A percentile compares a stretch with the other conserved stretches of the same genome.
Evolutionary conservation across 768 basidiomycete genomes (phyloP).

Genomic region (Lactifluus piperatus): DNA sequence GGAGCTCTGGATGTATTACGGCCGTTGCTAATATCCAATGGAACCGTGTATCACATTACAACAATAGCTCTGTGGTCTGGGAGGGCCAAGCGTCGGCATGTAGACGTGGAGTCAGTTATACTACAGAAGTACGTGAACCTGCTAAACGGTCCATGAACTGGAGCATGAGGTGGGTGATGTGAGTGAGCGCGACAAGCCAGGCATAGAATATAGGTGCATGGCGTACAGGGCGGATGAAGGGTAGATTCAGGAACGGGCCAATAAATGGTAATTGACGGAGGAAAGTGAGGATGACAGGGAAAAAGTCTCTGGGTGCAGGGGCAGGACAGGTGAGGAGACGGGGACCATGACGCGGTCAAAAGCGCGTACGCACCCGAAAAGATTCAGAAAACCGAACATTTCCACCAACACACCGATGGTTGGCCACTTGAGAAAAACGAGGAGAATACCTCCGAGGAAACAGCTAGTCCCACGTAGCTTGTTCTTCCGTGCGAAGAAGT

Average conservation of each 20-base stretch:
- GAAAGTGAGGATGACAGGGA: conserved; percentile 98
- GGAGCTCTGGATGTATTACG: background rate
- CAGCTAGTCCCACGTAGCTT: conserved; percentile 87
- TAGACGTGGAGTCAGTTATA: background rate
- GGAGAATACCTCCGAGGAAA: conserved; percentile 82
- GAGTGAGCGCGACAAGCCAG: background rate
- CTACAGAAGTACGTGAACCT: conserved; percentile 28
- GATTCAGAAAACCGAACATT: conserved; percentile 72
- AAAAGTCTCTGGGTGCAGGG: conserved; percentile 72
- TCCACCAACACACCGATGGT: conserved; percentile 91
- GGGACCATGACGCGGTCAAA: background rate
- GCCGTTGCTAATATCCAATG: background rate
- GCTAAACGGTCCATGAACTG: conserved; percentile 31
- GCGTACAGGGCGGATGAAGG: conserved; percentile 78
- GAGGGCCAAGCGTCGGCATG: background rate
- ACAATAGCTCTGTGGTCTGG: background rate
- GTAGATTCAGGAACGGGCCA: conserved; percentile 77
- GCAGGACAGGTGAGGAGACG: conserved; percentile 20
- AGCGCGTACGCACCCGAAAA: background rate
- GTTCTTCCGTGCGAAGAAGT: conserved; percentile 94
- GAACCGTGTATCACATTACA: conserved; percentile 11
- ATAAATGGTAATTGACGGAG: conserved; percentile 89
- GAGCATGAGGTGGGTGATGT: background rate
- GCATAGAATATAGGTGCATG: background rate
- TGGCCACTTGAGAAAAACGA: conserved; percentile 95